Evolutionary conservation across 2,329 filamentous ascomycete species (phyloP).

Genomic region (Colletotrichum abscissum): DNA sequence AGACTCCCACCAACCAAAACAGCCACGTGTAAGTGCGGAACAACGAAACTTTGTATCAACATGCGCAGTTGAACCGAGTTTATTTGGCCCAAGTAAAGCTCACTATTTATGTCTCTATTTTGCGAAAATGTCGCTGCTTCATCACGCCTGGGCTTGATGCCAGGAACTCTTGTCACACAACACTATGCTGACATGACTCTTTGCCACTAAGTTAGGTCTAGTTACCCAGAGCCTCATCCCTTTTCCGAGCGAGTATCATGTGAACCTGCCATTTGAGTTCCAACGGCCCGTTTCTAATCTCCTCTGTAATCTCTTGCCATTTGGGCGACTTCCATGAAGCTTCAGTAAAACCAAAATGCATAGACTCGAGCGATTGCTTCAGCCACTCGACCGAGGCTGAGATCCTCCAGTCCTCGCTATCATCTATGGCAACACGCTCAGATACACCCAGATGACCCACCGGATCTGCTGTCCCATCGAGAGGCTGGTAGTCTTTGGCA

Average conservation of each 20-base stretch:
- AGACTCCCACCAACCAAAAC: background rate
- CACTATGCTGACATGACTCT: background rate
- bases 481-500: conserved; percentile 5
- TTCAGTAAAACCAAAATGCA: conserved; percentile 21
- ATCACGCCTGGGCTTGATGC: background rate
- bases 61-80: background rate
- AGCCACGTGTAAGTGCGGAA: background rate
- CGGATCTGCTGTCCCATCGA: conserved; percentile 1
- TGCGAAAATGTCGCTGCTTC: no score
- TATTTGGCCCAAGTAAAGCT: background rate
- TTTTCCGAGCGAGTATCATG: conserved; percentile 18
- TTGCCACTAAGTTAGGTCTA: background rate
- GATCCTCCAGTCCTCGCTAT: conserved; percentile 16
- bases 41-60: background rate
- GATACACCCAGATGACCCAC: conserved; percentile 4
- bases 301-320: conserved; percentile 2
- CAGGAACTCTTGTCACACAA: background rate
- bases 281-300: background rate
- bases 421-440: background rate
- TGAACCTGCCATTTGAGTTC: conserved; percentile 27
- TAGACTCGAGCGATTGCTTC: conserved; percentile 24
- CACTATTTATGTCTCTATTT: background rate
- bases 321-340: conserved; percentile 14
- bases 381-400: conserved; percentile 20
- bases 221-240: background rate